Percentiles rank a stretch among this genome's conserved stretches.
phyloP scores from a whole-genome alignment of 2,329 filamentous ascomycete genomes.

The Aureobasidium sp. region DNA sequence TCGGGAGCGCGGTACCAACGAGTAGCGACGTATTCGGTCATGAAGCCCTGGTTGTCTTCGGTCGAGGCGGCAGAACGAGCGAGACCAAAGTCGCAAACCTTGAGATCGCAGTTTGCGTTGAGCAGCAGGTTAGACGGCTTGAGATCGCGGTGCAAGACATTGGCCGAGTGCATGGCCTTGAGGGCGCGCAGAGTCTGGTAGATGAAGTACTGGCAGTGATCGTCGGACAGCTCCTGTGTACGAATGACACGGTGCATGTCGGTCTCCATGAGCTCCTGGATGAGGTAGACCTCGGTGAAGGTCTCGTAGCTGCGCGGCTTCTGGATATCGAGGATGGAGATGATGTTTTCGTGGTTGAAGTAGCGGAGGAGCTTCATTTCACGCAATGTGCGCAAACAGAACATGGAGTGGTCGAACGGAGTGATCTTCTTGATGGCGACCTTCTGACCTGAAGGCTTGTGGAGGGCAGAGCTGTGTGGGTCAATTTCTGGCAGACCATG shows the following conservation, averaged over 20 bases:
- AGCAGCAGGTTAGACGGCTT: conserved; percentile 96
- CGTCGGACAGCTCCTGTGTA: conserved; percentile 95
- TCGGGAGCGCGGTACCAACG: conserved; percentile 98
- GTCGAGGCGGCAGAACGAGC: conserved; percentile 89
- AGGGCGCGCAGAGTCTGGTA: conserved; percentile 96
- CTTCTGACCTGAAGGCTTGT: conserved; percentile 97
- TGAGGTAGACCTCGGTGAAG: conserved; percentile 97
- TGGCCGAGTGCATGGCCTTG: conserved; percentile 99
- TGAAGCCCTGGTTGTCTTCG: conserved; percentile 99
- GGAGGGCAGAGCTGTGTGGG: conserved; percentile 74
- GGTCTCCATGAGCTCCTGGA: conserved; percentile 99
- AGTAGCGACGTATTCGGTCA: conserved; percentile 99
- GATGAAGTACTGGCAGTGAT: conserved; percentile 99
- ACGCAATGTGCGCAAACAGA: conserved; percentile 72
- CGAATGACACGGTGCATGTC: conserved; percentile 99
- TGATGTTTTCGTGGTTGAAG: conserved; percentile 99
- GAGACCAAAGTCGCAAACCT: conserved; percentile 97
- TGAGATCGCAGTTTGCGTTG: conserved; percentile 97
- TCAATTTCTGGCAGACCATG: conserved; percentile 16
- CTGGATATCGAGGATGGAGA: conserved; percentile 98
- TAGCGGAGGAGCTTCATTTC: conserved; percentile 99
- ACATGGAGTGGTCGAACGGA: conserved; percentile 96
- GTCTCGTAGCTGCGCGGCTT: conserved; percentile 93
- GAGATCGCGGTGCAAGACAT: conserved; percentile 92
- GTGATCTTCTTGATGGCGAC: conserved; percentile 99